These are phyloP conservation scores for Leccinum pachyderme DNA, from an alignment of 1,284 basidiomycete species.

Conservation along the genomic window DNA sequence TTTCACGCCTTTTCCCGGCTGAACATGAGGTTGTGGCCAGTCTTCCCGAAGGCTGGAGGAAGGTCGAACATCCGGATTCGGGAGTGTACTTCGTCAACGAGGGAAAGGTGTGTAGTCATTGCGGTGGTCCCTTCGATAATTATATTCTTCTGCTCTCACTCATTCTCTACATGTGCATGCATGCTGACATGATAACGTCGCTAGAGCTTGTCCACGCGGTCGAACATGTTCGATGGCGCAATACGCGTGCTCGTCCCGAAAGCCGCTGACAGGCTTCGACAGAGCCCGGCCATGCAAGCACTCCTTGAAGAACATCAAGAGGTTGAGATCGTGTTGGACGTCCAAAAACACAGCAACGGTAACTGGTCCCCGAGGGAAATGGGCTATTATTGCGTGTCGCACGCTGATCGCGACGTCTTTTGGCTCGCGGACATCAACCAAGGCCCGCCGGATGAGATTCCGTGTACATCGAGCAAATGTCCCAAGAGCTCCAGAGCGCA, in stretches of 20 bases:
- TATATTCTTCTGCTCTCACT: background rate
- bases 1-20: background rate
- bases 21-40: background rate
- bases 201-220: slow-evolving; percentile 22
- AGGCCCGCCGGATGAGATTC: slow-evolving; percentile 11
- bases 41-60: slow-evolving; percentile 24
- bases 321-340: slow-evolving; percentile 20
- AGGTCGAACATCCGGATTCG: slow-evolving; percentile 28
- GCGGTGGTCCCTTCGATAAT: background rate
- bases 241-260: slow-evolving; percentile 9
- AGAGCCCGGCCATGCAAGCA: slow-evolving; percentile 4
- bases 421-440: slow-evolving; percentile 28
- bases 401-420: slow-evolving; percentile 27
- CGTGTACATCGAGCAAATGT: slow-evolving; percentile 25
- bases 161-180: background rate
- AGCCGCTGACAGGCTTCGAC: slow-evolving; percentile 9
- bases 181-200: background rate
- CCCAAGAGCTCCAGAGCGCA: slow-evolving; percentile 11
- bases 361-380: background rate
- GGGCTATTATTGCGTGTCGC: slow-evolving; percentile 31
- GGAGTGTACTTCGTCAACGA: slow-evolving; percentile 28
- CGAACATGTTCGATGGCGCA: slow-evolving; percentile 14
- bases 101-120: slow-evolving; percentile 19
- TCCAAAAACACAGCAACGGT: background rate
- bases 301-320: slow-evolving; percentile 9